Conservation (phyloP, 2,329 filamentous ascomycete genomes). For the Eutypa lata region DNA sequence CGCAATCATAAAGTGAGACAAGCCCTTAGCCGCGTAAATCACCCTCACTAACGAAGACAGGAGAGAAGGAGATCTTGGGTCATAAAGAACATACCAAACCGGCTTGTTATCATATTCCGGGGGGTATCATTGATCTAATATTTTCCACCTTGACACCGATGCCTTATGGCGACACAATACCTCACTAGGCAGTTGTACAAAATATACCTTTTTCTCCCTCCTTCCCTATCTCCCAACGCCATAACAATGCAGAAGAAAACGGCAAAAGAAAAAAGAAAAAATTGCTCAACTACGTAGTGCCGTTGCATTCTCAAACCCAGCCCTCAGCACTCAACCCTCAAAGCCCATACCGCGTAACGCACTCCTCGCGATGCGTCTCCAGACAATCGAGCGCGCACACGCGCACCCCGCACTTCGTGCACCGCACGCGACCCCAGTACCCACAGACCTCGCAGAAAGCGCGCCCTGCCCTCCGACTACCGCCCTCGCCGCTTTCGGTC, state of each 20-base stretch:
- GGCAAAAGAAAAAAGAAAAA: not conserved
- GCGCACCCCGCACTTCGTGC: constrained; percentile 73
- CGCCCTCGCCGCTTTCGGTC: constrained; percentile 38
- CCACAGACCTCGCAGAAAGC: constrained; percentile 77
- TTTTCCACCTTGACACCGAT: not conserved
- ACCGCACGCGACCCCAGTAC: constrained; percentile 75
- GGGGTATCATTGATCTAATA: not conserved
- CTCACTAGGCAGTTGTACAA: too few relatives aligned
- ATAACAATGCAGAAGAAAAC: not conserved
- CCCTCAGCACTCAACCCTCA: too few relatives aligned
- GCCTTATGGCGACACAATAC: too few relatives aligned
- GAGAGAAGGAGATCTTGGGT: too few relatives aligned
- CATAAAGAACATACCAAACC: too few relatives aligned
- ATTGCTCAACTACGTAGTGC: not conserved
- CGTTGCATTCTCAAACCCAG: not conserved
- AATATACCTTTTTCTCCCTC: too few relatives aligned
- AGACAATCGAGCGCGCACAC: constrained; percentile 77
- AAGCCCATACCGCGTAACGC: constrained; percentile 61
- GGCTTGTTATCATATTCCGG: not conserved
- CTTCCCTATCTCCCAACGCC: not conserved
- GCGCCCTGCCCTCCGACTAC: constrained; percentile 49
- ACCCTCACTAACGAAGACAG: too few relatives aligned
- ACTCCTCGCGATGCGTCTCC: constrained; percentile 68
- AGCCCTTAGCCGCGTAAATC: too few relatives aligned
- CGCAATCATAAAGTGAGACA: too few relatives aligned